Conservation (phyloP, 805 yeast genomes). For the Hanseniaspora occidentalis region DNA sequence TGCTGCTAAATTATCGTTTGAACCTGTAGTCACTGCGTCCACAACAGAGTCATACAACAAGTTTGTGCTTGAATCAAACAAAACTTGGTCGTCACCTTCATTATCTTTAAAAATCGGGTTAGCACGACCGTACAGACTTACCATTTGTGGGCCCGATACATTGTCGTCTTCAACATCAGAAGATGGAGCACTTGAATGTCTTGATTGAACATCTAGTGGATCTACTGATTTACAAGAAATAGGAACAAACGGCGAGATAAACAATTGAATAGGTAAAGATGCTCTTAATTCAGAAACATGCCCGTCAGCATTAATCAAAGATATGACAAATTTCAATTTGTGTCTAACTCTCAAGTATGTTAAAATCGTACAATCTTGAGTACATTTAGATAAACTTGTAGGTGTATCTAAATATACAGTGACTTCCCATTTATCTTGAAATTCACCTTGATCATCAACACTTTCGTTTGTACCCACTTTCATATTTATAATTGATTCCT, state of each 20-base stretch:
- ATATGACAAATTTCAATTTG: constrained; percentile 70
- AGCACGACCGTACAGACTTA: no score
- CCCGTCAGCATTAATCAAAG: constrained; percentile 77
- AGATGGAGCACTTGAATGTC: constrained; percentile 17
- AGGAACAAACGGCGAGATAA: constrained; percentile 74
- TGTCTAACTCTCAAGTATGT: constrained; percentile 73
- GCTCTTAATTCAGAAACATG: constrained; percentile 89
- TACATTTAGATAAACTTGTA: constrained; percentile 54
- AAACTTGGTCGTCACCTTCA: constrained; percentile 3
- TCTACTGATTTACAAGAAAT: constrained; percentile 35
- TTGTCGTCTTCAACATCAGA: constrained; percentile 6
- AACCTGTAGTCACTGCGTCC: constrained; percentile 4
- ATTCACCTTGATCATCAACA: constrained; percentile 17
- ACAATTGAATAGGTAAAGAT: constrained; percentile 66
- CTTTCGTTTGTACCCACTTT: constrained; percentile 7
- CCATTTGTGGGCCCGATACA: no score
- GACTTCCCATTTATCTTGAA: constrained; percentile 64
- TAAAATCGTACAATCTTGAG: constrained; percentile 76
- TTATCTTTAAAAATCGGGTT: constrained; percentile 2
- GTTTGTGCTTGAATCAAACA: constrained; percentile 7
- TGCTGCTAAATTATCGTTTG: constrained; percentile 1
- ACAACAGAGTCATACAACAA: constrained; percentile 5
- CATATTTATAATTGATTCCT: no score
- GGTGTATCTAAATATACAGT: constrained; percentile 53
- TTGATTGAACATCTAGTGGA: constrained; percentile 5